A percentile compares a stretch with the other conserved stretches of the same genome.
These are phyloP conservation scores for Sphaerulina vaccinii DNA, from an alignment of 2,329 filamentous ascomycete genomes.

Conservation along the genomic window DNA sequence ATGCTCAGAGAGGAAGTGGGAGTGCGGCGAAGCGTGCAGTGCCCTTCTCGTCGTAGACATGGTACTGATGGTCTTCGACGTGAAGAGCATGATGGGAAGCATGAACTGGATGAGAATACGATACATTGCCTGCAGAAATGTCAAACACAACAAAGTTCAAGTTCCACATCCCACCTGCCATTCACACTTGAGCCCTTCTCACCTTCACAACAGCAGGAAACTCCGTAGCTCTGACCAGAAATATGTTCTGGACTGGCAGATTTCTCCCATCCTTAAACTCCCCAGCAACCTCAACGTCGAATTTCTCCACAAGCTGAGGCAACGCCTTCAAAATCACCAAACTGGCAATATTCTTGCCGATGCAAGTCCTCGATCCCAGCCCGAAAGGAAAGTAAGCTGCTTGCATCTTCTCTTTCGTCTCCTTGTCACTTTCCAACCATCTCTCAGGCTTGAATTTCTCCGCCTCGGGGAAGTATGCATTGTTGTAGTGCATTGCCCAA, in stretches of 20 bases:
- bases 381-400: slow-evolving; percentile 17
- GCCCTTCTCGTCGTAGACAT: too few species aligned
- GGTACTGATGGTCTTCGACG: too few species aligned
- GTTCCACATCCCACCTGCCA: too few species aligned
- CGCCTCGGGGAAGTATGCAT: slow-evolving; percentile 38
- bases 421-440: slow-evolving; percentile 38
- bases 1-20: too few species aligned
- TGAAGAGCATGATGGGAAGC: too few species aligned
- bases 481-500: slow-evolving; percentile 43
- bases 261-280: background rate
- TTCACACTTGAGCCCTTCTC: background rate
- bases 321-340: slow-evolving; percentile 15
- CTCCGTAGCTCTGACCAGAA: slow-evolving; percentile 10
- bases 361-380: slow-evolving; percentile 13
- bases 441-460: slow-evolving; percentile 46
- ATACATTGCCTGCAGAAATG: too few species aligned
- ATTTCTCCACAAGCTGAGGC: slow-evolving; percentile 7
- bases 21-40: too few species aligned
- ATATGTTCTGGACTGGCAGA: slow-evolving; percentile 13
- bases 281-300: slow-evolving; percentile 11
- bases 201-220: slow-evolving; percentile 11
- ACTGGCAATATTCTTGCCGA: slow-evolving; percentile 16
- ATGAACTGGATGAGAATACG: too few species aligned
- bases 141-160: too few species aligned
- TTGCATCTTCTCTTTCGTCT: slow-evolving; percentile 3